Conservation (phyloP, 192 early-diverging fungal genomes). For the Backusella luteola region DNA sequence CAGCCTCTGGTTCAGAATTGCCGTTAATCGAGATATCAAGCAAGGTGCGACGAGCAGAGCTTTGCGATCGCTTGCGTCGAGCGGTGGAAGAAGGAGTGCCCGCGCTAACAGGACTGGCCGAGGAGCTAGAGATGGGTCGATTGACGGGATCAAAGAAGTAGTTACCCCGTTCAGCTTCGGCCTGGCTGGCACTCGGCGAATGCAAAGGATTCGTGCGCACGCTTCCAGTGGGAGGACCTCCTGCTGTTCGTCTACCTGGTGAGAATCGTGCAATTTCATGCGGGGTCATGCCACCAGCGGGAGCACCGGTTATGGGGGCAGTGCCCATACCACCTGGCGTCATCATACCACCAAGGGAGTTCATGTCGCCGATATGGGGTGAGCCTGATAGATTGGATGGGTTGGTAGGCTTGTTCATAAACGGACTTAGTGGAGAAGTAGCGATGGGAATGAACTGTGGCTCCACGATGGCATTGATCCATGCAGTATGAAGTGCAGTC, state of each 20-base stretch:
- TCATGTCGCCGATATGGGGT: background rate
- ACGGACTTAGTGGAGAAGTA: slow-evolving; percentile 45
- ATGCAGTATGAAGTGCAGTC: slow-evolving; percentile 55
- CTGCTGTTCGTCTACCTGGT: slow-evolving; percentile 12
- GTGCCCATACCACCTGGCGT: slow-evolving; percentile 4
- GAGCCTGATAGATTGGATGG: background rate
- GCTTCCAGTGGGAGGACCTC: background rate
- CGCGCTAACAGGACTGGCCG: background rate
- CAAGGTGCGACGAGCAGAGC: background rate
- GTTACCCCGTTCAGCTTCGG: slow-evolving; percentile 13
- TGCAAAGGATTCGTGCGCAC: slow-evolving; percentile 1
- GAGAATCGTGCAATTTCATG: slow-evolving; percentile 7
- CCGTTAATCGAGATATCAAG: background rate
- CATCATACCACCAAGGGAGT: background rate
- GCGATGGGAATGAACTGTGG: slow-evolving; percentile 54
- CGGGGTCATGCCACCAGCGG: background rate
- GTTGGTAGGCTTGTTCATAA: background rate
- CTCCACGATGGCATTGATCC: slow-evolving; percentile 46
- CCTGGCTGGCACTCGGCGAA: background rate
- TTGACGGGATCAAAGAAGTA: slow-evolving; percentile 18
- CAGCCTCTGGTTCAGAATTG: background rate
- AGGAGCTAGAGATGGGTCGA: background rate
- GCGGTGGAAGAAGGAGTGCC: background rate
- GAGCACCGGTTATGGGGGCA: background rate
- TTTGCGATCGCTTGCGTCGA: background rate